A percentile compares a stretch with the other conserved stretches of the same genome.
These are phyloP conservation scores for Populus tremula DNA, from an alignment of 345 rosid species.

Conservation along the genomic window DNA sequence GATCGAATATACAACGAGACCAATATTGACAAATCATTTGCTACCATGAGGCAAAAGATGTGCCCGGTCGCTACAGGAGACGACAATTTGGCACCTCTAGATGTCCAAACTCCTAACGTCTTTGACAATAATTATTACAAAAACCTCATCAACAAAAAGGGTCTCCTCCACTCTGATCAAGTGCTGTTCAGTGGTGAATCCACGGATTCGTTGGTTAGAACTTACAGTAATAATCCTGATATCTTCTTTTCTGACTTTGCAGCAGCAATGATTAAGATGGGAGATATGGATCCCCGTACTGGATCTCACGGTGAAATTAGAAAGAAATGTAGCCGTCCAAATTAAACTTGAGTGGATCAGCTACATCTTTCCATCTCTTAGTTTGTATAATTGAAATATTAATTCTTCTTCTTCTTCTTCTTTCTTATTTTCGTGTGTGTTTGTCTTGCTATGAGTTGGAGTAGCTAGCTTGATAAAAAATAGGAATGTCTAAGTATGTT, in stretches of 20 bases:
- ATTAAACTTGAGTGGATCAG: too few relatives aligned
- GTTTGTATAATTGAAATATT: too few relatives aligned
- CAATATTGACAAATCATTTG: slow-evolving; percentile 61
- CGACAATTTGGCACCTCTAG: slow-evolving; percentile 66
- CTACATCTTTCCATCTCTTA: too few relatives aligned
- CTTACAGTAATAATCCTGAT: not conserved
- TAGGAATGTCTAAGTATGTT: too few relatives aligned
- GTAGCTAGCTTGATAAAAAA: too few relatives aligned
- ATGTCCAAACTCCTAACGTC: slow-evolving; percentile 41
- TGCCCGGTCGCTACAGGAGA: slow-evolving; percentile 64
- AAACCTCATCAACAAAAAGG: slow-evolving; percentile 51
- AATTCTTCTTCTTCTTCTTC: too few relatives aligned
- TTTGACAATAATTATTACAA: slow-evolving; percentile 75
- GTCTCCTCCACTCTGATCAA: slow-evolving; percentile 76
- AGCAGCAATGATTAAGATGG: slow-evolving; percentile 28
- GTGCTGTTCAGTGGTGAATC: slow-evolving; percentile 63
- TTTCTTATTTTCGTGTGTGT: too few relatives aligned
- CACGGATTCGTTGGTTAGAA: slow-evolving; percentile 6
- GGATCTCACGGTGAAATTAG: slow-evolving; percentile 22
- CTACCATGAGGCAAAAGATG: slow-evolving; percentile 31
- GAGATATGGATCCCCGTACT: slow-evolving; percentile 23
- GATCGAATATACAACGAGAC: slow-evolving; percentile 61
- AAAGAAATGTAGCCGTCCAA: slow-evolving; percentile 8
- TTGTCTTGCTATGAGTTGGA: too few relatives aligned
- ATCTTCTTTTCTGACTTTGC: slow-evolving; percentile 17